phyloP scores from a whole-genome alignment of 768 basidiomycete genomes.

The Lactarius trivialis region DNA sequence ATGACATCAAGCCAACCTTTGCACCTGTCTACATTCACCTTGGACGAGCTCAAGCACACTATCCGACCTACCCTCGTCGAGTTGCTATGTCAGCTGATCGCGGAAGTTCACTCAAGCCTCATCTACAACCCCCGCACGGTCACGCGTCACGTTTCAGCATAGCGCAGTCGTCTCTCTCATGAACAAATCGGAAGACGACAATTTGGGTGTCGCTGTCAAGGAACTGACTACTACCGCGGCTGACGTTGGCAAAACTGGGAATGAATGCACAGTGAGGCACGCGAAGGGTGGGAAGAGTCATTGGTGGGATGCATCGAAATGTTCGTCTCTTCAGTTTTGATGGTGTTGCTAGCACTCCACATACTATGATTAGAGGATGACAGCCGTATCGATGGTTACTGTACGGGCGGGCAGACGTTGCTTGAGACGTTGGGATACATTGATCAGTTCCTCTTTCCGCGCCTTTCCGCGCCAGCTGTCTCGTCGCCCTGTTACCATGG shows the following conservation, averaged over 20 bases:
- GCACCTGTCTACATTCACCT: conserved; percentile 77
- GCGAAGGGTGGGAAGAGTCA: conserved; percentile 89
- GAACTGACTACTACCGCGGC: conserved; percentile 62
- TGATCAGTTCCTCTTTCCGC: no score
- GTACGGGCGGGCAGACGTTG: no score
- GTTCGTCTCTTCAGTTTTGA: conserved; percentile 44
- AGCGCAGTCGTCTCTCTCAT: conserved; percentile 66
- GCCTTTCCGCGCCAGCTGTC: no score
- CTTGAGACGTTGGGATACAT: no score
- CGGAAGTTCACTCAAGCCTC: conserved; percentile 83
- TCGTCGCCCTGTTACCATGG: no score
- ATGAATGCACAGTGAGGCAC: conserved; percentile 62
- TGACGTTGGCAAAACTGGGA: conserved; percentile 87
- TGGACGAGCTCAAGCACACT: conserved; percentile 90
- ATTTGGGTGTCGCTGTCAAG: conserved; percentile 55
- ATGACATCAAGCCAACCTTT: conserved; percentile 55
- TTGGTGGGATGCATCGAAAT: conserved; percentile 82
- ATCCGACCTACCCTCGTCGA: conserved; percentile 70
- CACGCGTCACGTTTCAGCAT: conserved; percentile 62
- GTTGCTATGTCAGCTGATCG: conserved; percentile 69
- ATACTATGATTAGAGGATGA: no score
- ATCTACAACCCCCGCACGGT: conserved; percentile 87
- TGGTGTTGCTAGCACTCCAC: no score
- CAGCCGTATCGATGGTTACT: no score
- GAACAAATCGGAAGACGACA: conserved; percentile 33